Evolutionary conservation across 192 early-diverging fungal genomes (phyloP), one percentile per base, ranked within the genome.

Genomic region (Coemansia nantahalensis): DNA sequence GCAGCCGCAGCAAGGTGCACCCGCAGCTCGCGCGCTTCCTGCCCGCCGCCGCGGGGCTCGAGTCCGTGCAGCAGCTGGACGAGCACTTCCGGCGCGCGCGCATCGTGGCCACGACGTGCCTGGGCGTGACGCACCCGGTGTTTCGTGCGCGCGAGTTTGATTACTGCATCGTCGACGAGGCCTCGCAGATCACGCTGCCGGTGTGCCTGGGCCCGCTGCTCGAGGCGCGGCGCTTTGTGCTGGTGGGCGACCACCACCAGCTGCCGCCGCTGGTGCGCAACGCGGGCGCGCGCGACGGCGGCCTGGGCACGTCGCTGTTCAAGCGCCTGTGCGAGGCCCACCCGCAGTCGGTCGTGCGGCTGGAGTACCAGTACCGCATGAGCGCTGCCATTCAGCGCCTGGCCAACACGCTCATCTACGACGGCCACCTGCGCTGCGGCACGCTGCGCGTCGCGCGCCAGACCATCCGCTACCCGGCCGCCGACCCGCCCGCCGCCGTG

Each of bases 241-340:
- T 98, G 8, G 94, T 98, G 13, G 95, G 95, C 31, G 95, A 98
- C 62, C 89, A 95, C 53, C 90, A 95, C 62, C 95, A 98, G 65
- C 78, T 98, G 14, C 89, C 90, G 33, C 95, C 95, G 3, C 58
- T 98, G 35, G 91, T 97, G 72, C 70, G 73, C 18, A 76, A 60
- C 50, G 46, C 61, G 9, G 56, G 28, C 21, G 74, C 74, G 3
- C 58, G 60, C 14, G 54, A 66, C 14, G 42, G 47, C 12, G 79
- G 74, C 1, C 34, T 78, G 26, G 67, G 74, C 19, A 60, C 73
- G 32, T 93, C 90, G 18, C 68, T 98, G 47, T 98, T 98, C 60
- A 84, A 83, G 51, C 71, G 77, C 6, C 73, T 98, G 4, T 86
- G 86, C 15, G 89, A 94, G 46, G 81, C 80, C 5, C 86, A 95